These are phyloP conservation scores for Paspalum notatum DNA, from an alignment of 176 grass and related monocot species.

Conservation along the genomic window DNA sequence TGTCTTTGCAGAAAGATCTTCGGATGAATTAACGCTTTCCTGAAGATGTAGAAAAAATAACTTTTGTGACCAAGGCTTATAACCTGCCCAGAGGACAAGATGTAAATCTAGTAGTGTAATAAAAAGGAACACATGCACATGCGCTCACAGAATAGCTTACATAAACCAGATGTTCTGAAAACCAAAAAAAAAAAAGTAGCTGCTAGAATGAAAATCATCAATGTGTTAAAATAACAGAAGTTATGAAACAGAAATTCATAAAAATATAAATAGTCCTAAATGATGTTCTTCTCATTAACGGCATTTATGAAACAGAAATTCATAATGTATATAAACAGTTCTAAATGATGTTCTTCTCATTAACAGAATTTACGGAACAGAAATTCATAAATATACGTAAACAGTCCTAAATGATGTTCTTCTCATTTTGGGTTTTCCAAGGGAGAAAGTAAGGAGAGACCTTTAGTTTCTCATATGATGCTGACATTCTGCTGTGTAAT, in stretches of 20 bases:
- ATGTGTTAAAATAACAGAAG: slow-evolving; percentile 3
- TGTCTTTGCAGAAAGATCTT: slow-evolving; percentile 90
- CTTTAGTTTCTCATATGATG: slow-evolving; percentile 81
- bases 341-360: not conserved
- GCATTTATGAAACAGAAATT: no score
- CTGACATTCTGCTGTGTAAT: slow-evolving; percentile 62
- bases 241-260: slow-evolving; percentile 38
- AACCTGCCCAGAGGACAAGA: not conserved
- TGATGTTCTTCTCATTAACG: no score
- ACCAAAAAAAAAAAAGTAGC: not conserved
- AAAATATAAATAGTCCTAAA: slow-evolving; percentile 21
- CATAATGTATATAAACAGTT: no score
- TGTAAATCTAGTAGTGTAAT: slow-evolving; percentile 8
- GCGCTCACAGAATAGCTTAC: not conserved
- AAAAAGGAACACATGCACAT: not conserved
- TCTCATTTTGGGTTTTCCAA: slow-evolving; percentile 13
- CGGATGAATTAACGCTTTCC: slow-evolving; percentile 92
- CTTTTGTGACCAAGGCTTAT: slow-evolving; percentile 23
- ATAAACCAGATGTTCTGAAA: slow-evolving; percentile 7
- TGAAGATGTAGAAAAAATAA: slow-evolving; percentile 44
- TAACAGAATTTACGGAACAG: not conserved
- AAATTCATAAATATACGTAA: no score
- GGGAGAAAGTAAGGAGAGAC: slow-evolving; percentile 39
- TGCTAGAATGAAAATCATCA: not conserved
- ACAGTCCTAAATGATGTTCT: not conserved